Evolutionary conservation across 805 yeast species (phyloP), one percentile per base, ranked within the genome.

Genomic region (Teunomyces aglyptinius): DNA sequence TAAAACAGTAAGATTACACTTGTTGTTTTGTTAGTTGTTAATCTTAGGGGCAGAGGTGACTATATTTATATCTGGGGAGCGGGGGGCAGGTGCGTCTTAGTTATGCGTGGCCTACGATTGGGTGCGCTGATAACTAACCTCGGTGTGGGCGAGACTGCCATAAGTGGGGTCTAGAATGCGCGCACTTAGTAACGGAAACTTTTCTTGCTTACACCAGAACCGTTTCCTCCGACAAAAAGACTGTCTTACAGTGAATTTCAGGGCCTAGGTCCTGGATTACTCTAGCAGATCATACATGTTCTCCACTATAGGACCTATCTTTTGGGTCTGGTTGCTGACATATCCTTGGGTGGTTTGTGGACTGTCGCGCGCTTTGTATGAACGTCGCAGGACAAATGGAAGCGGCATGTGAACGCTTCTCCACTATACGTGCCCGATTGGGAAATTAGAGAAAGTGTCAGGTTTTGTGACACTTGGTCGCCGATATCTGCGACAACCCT

Each of bases 71-170:
- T 36, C 33, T 31, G 24, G 24, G 24, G 39, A 22, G 24, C 27
- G 27, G 39, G 39, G 39, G 27, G 22, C 6, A 20, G 15, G n/a
- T 22, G 15, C 18, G 28, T 36, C 27, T 36, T 36, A 20, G 39
- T 36, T 36, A 36, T 36, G 28, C 28, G 28, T 12, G 26, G 28
- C 39, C 39, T 36, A 11, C 39, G 39, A 36, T 36, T 36, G 39
- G 39, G 39, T 22, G 39, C 28, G 39, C 16, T 22, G 39, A 36
- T 36, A 36, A 36, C 24, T 22, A 36, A 36, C 39, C 39, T 36
- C 39, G 39, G 39, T 36, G 39, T 22, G 39, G 27, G 28, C 39
- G 39, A 6, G 28, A 22, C 39, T 20, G 3, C 26, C 15, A 35
- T n/a, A n/a, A 13, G 39, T 22, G 28, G 32, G 32, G 32, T n/a